phyloP scores from a whole-genome alignment of 1,139 yeast species.

The Scheffersomyces titani region DNA sequence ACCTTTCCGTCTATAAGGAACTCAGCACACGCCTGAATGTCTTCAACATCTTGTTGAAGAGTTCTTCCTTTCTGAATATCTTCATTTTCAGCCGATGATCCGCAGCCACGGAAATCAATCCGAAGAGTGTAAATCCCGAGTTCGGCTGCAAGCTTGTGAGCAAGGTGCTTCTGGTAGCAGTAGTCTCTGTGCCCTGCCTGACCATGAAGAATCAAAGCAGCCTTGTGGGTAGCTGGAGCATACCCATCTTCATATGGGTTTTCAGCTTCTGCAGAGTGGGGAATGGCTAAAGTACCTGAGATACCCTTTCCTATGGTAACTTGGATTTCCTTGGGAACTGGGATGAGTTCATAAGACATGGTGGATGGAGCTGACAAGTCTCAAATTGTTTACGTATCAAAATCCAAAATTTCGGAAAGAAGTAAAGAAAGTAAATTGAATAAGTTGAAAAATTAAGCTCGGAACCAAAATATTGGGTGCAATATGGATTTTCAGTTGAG shows the following conservation, averaged over 20 bases:
- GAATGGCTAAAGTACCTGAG: constrained; percentile 40
- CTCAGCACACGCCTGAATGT: constrained; percentile 56
- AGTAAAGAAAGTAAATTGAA: background rate
- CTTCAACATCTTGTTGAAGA: constrained; percentile 65
- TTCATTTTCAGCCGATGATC: constrained; percentile 63
- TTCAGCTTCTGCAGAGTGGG: constrained; percentile 31
- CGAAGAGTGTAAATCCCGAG: constrained; percentile 67
- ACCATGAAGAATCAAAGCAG: constrained; percentile 62
- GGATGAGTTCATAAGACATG: constrained; percentile 3
- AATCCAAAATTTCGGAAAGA: background rate
- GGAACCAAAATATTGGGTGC: background rate
- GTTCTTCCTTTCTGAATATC: constrained; percentile 52
- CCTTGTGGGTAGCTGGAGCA: constrained; percentile 42
- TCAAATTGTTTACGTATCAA: background rate
- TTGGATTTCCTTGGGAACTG: constrained; percentile 34
- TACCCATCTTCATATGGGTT: constrained; percentile 25
- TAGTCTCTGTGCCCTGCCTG: constrained; percentile 83
- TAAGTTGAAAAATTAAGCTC: background rate
- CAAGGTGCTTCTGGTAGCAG: constrained; percentile 67
- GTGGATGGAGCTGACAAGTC: constrained; percentile 2
- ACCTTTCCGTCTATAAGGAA: constrained; percentile 38
- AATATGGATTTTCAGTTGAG: background rate
- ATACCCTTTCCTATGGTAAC: constrained; percentile 41
- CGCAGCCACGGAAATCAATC: constrained; percentile 87
- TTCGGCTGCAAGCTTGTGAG: constrained; percentile 57